phyloP scores from a whole-genome alignment of 371 early-diverging fungal species.

The Hamiltosporidium magnivora region DNA sequence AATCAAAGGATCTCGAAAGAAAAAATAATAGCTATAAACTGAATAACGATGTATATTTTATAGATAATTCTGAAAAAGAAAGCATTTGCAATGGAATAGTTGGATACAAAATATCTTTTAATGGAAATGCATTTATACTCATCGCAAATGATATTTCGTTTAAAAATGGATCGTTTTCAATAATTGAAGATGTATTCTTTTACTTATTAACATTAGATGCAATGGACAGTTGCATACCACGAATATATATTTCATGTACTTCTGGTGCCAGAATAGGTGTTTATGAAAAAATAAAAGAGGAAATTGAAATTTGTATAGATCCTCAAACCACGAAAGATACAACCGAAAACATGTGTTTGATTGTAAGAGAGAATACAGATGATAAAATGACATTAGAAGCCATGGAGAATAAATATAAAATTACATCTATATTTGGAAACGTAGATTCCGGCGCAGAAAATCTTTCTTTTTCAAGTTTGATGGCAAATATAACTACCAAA shows the following conservation, averaged over 20 bases:
- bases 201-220: constrained; percentile 74
- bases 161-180: constrained; percentile 87
- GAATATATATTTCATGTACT: constrained; percentile 88
- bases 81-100: constrained; percentile 68
- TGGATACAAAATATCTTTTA: constrained; percentile 70
- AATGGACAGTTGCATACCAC: constrained; percentile 66
- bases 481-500: constrained; percentile 85
- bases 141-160: constrained; percentile 91
- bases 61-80: not conserved
- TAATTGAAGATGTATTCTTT: constrained; percentile 77
- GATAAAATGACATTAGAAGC: constrained; percentile 55
- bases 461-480: constrained; percentile 82
- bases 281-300: constrained; percentile 70
- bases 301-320: constrained; percentile 72
- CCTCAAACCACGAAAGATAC: constrained; percentile 73
- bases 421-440: constrained; percentile 73
- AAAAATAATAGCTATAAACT: not conserved
- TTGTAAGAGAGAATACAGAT: constrained; percentile 1
- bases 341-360: constrained; percentile 16
- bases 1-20: not conserved
- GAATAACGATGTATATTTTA: not conserved
- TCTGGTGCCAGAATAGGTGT: constrained; percentile 96
- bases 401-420: constrained; percentile 66
- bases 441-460: constrained; percentile 89
- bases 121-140: constrained; percentile 70